Percentiles rank a stretch among this genome's conserved stretches.
Evolutionary conservation across 2,329 filamentous ascomycete genomes (phyloP).

Genomic region (Thelonectria discophora): DNA sequence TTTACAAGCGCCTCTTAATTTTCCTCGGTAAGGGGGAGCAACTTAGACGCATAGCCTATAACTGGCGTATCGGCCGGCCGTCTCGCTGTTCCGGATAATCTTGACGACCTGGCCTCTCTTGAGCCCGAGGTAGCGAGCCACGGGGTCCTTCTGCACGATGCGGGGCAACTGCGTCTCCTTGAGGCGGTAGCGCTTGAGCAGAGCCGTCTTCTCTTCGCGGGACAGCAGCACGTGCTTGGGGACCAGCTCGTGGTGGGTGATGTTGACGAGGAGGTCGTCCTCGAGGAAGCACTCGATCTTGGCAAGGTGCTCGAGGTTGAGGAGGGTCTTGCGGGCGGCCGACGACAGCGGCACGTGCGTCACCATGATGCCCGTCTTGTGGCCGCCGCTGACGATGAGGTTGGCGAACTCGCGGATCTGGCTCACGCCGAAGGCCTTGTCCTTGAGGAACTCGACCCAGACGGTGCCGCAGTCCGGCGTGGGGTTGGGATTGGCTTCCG

Average conservation of each 20-base stretch:
- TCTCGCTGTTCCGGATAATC: conserved; percentile 96
- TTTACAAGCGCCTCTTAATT: not conserved
- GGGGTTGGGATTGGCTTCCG: conserved; percentile 74
- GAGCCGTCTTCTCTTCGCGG: conserved; percentile 84
- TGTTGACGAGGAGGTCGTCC: conserved; percentile 95
- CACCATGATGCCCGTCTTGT: conserved; percentile 91
- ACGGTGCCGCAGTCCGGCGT: conserved; percentile 82
- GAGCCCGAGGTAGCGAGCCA: conserved; percentile 90
- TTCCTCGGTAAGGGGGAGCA: not conserved
- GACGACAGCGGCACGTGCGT: conserved; percentile 83
- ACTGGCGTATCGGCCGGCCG: conserved; percentile 94
- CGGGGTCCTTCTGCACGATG: conserved; percentile 90
- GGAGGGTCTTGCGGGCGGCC: conserved; percentile 86
- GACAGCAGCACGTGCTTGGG: conserved; percentile 92
- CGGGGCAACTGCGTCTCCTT: conserved; percentile 97
- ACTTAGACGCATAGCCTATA: conserved; percentile 76
- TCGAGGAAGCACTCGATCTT: conserved; percentile 96
- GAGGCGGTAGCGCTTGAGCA: conserved; percentile 89
- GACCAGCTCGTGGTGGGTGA: conserved; percentile 96
- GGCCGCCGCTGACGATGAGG: conserved; percentile 80
- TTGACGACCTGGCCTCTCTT: conserved; percentile 95
- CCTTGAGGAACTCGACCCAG: conserved; percentile 90
- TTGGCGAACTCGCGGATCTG: conserved; percentile 91
- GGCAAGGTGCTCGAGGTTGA: conserved; percentile 76
- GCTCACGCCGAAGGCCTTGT: conserved; percentile 84